A percentile compares a stretch with the other conserved stretches of the same genome.
These are phyloP conservation scores for Gaeumannomyces tritici DNA, from an alignment of 2,329 filamentous ascomycete genomes.

Conservation along the genomic window DNA sequence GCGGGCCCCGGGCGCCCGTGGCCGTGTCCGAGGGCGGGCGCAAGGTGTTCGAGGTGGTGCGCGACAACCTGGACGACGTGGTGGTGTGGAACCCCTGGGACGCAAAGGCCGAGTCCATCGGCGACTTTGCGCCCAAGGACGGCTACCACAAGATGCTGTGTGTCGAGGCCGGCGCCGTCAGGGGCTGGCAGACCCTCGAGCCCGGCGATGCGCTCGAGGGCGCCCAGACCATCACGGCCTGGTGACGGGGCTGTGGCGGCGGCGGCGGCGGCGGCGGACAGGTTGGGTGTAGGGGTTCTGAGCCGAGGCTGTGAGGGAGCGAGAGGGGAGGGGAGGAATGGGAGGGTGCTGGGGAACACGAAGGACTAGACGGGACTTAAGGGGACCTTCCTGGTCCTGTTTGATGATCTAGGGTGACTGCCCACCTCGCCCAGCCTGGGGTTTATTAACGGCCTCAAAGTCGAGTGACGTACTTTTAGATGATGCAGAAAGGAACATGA, in stretches of 20 bases:
- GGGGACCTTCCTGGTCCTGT: too few species aligned
- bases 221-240: slow-evolving; percentile 42
- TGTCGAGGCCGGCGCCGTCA: slow-evolving; percentile 80
- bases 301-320: neutral
- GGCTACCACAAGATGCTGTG: slow-evolving; percentile 93
- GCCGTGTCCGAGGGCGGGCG: slow-evolving; percentile 53
- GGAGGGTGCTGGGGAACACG: too few species aligned
- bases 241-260: slow-evolving; percentile 10
- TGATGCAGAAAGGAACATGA: neutral
- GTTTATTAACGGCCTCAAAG: neutral
- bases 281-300: neutral
- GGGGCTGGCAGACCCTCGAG: slow-evolving; percentile 76
- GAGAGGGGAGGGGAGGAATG: too few species aligned
- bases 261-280: too few species aligned
- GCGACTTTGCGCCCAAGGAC: slow-evolving; percentile 80
- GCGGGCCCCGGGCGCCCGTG: slow-evolving; percentile 48
- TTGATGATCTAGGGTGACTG: neutral
- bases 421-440: neutral
- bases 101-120: slow-evolving; percentile 72
- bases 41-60: slow-evolving; percentile 60
- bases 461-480: neutral
- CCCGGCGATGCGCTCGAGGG: slow-evolving; percentile 61
- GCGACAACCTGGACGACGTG: slow-evolving; percentile 78
- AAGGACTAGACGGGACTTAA: too few species aligned
- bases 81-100: slow-evolving; percentile 98